These are phyloP conservation scores for Oryza longistaminata DNA, from an alignment of 176 grass and related monocot species.

Conservation along the genomic window DNA sequence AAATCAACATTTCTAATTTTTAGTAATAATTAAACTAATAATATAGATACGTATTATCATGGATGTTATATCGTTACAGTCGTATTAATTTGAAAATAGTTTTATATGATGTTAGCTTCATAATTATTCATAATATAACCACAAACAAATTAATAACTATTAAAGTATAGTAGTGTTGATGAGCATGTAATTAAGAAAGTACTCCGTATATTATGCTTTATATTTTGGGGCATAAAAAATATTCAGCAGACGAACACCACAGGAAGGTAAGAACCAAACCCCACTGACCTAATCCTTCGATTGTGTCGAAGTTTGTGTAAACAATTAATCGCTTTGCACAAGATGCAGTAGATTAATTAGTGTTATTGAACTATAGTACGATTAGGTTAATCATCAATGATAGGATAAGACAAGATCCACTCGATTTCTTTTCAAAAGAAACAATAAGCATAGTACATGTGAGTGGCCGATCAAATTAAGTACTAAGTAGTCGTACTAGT, in stretches of 20 bases:
- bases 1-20: too few species aligned
- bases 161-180: too few species aligned
- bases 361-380: neutral
- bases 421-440: constrained; percentile 4
- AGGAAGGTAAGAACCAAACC: neutral
- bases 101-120: too few species aligned
- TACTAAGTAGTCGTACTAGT: too few species aligned
- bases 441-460: neutral
- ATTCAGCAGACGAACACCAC: neutral
- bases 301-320: neutral
- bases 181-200: too few species aligned
- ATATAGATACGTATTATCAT: too few species aligned
- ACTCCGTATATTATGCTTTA: neutral
- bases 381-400: neutral
- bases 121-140: too few species aligned
- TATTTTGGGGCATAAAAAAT: too few species aligned
- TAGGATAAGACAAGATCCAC: constrained; percentile 12
- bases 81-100: too few species aligned
- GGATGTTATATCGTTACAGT: too few species aligned
- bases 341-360: neutral
- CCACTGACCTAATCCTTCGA: constrained; percentile 20
- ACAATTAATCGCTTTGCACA: neutral
- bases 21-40: too few species aligned
- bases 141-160: too few species aligned
- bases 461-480: constrained; percentile 5